Evolutionary conservation across 331 rosid genomes (phyloP), one percentile per base, ranked within the genome.

Genomic region (Stylosanthes scabra): DNA sequence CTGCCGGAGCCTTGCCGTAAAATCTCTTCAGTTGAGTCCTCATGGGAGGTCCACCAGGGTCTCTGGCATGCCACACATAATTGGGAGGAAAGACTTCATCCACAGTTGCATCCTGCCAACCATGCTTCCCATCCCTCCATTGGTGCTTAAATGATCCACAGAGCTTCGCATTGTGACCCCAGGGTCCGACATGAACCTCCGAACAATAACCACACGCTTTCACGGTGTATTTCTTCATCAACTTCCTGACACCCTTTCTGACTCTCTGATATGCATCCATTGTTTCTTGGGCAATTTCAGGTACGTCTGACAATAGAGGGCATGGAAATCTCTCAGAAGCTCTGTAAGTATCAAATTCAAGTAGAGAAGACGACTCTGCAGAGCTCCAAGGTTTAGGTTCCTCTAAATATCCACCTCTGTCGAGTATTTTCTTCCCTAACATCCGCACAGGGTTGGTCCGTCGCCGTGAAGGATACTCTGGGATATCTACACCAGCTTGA

Each of bases 41-140:
- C 83, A 94, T 41, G 8, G 99, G 97, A 73, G 92, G 88, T 42
- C 97, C 97, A 34, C 51, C 62, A 25, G 92, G 93, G 41, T 90
- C 92, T 73, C 87, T 81, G 45, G 86, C 93, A 79, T 91, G 97
- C 99, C 99, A 94, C 74, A 94, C 97, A 74, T 83, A 84, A 83
- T 94, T 94, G 41, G 96, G 88, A 61, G 99, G 97, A 20, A 94
- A 76, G 70, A 94, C 91, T 83, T 94, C 97, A 29, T 90, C 97
- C 58, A 90, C 79, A 0, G 78, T 90, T 9, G 99, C 97, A 70
- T 94, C 96, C 72, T 94, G 99, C 99, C 99, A 94, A 55, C 99
- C 99, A 82, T 94, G 99, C 75, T 94, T 94, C 85, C 99, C 99
- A 67, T 94, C 99, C 81, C 99, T 90, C 99, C 99, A 94, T 51